Evolutionary conservation across 1,284 basidiomycete genomes (phyloP).

Genomic region (Trametes polyzona): DNA sequence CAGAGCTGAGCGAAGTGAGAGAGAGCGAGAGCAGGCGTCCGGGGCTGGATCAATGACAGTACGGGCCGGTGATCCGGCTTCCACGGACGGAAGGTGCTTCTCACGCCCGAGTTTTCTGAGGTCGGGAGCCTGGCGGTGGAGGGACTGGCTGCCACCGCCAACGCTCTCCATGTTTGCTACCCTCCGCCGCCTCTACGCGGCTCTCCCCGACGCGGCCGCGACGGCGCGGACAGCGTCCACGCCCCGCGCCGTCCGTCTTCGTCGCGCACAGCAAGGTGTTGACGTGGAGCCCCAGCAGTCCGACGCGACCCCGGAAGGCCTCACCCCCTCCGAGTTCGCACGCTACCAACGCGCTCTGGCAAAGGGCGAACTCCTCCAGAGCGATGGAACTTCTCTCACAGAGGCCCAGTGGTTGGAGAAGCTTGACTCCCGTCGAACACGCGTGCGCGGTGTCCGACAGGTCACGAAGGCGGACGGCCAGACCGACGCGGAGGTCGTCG

Average conservation of each 20-base stretch:
- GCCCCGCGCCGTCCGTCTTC: conserved; percentile 71
- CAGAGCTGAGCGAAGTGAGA: too few species aligned
- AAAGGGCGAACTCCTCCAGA: conserved; percentile 50
- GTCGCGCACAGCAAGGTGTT: conserved; percentile 54
- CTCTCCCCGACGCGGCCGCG: conserved; percentile 50
- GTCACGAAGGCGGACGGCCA: conserved; percentile 42
- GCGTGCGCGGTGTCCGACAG: conserved; percentile 64
- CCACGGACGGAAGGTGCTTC: background rate
- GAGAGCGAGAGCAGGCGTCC: too few species aligned
- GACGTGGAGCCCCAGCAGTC: conserved; percentile 45
- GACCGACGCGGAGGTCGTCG: conserved; percentile 60
- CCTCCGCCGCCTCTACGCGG: conserved; percentile 54
- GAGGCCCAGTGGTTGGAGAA: conserved; percentile 59
- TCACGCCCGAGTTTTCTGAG: conserved; percentile 12
- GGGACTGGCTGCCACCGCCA: conserved; percentile 10
- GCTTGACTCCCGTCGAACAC: conserved; percentile 58
- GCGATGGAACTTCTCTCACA: conserved; percentile 46
- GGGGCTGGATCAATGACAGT: too few species aligned
- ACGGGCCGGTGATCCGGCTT: too few species aligned
- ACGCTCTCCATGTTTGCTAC: conserved; percentile 27
- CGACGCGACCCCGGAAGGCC: conserved; percentile 54
- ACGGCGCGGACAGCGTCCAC: conserved; percentile 67
- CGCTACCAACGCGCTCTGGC: conserved; percentile 61
- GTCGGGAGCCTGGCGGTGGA: background rate
- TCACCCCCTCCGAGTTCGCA: conserved; percentile 64